Conservation (phyloP, 768 basidiomycete genomes). For the Mycena vitilis region DNA sequence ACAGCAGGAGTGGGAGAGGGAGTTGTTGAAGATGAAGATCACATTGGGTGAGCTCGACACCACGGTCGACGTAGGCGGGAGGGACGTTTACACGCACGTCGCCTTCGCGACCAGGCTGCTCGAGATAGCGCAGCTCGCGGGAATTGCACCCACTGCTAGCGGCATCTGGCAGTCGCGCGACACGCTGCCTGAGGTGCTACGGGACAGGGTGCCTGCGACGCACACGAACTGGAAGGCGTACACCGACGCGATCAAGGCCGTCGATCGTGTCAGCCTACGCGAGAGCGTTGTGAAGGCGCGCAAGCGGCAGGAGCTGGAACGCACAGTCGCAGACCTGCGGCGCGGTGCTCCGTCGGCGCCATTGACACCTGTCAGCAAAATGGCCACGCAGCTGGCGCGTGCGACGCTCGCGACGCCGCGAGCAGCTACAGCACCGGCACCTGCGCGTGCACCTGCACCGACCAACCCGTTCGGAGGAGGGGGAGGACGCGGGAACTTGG, state of each 20-base stretch:
- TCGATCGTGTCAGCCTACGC: slow-evolving; percentile 11
- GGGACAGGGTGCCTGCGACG: slow-evolving; percentile 5
- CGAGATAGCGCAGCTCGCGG: slow-evolving; percentile 9
- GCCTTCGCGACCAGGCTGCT: slow-evolving; percentile 24
- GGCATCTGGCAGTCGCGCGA: slow-evolving; percentile 29
- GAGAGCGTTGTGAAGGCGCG: slow-evolving; percentile 15
- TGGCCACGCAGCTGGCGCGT: slow-evolving; percentile 9
- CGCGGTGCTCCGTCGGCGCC: not conserved
- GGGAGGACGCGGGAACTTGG: slow-evolving; percentile 10
- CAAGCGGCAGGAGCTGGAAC: slow-evolving; percentile 18
- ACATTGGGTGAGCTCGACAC: slow-evolving; percentile 27
- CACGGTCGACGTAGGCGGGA: slow-evolving; percentile 30
- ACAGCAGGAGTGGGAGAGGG: slow-evolving; percentile 30
- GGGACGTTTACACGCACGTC: slow-evolving; percentile 26
- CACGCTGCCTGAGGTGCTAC: slow-evolving; percentile 16
- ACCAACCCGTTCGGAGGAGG: not conserved
- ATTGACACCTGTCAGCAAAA: slow-evolving; percentile 8
- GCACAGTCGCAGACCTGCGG: not conserved
- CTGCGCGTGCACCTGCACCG: no score
- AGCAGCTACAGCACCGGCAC: not conserved
- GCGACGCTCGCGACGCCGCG: not conserved
- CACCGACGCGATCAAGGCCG: slow-evolving; percentile 4
- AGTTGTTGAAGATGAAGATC: slow-evolving; percentile 28
- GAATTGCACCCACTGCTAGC: slow-evolving; percentile 1
- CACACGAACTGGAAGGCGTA: slow-evolving; percentile 11